Evolutionary conservation across 441 rosid species (phyloP), one percentile per base, ranked within the genome.

Genomic region (Corymbia calophylla): DNA sequence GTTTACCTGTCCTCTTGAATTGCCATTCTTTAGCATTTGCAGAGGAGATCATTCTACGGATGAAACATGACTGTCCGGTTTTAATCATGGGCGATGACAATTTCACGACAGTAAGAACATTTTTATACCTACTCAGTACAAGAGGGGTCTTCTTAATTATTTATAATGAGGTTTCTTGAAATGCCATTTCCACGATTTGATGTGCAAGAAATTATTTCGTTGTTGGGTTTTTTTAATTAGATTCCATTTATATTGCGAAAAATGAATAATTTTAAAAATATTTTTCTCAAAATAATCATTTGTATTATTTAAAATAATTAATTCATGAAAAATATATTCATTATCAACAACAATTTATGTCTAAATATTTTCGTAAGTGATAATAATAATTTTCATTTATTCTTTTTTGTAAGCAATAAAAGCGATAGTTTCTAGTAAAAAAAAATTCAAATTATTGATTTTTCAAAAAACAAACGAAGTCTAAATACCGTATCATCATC

Each of bases 401-500:
- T 58, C n/a, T 58, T 58, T 58, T 58, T 4, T 58, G 3, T 58
- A 58, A 58, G 0, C 0, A 0, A 58, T 25, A 58, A 58, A 58
- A 58, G 6, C 25, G 25, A 58, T 58, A 14, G 0, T 25, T 25
- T 58, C 18, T 23, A 58, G 6, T 39, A 39, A 58, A 23, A 2
- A 23, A 23, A 23, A 58, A 19, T 58, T 56, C 0, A 58, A 23
- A 58, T 58, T 0, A 58, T 58, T 58, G 23, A 58, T 58, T 58
- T 9, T 56, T 58, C 0, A 0, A 9, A 9, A 58, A 58, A 23
- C 11, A 10, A 58, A 58, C 1, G 0, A 0, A 58, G 3, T 3
- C 4, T 5, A 23, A 23, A 2, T 58, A 23, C 29, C 8, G 0
- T 29, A 5, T 60, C 66, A 14, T 60, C 31, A 10, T 27, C 14